Base-by-base conservation (phyloP, 208 protist genomes). In the Angomonas deanei region DNA sequence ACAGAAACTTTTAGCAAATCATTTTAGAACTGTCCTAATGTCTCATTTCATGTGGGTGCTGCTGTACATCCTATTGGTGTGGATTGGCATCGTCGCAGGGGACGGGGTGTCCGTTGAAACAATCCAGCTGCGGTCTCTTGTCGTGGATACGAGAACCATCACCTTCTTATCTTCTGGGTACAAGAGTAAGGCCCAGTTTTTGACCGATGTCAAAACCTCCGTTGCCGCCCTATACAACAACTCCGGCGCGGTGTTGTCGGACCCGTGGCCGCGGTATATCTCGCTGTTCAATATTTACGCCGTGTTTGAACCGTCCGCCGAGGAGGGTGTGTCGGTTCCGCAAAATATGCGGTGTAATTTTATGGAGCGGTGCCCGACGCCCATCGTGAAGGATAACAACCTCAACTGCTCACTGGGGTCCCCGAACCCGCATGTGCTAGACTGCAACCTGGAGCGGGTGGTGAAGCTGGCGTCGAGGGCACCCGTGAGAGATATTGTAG, bases 131-230 rank as follows among this genome's bases (percentile, higher is more conserved):
- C 66, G 65, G n/a, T 62, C 73, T n/a, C 17, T 53, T 0, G 64
- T 72, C 46, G 53, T 49, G 13, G 28, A 32, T n/a, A 76, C 78
- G 2, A 62, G 76, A 3, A 80, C 82, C 30, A 70, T 91, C 30
- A 84, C 80, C 11, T 91, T 91, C 60, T 59, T 91, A 23, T 70
- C 80, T 21, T 72, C 80, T 17, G 84, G 84, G 6, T 91, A 91
- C 63, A 39, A 57, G 32, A 68, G 76, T 8, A 39, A 61, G 13
- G 54, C 17, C 17, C 31, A 15, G 15, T 91, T 91, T 66, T 56
- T 77, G 23, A 55, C n/a, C 0, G 78, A 91, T 57, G 84, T 85
- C 8, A 26, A 34, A 0, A 31, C 17, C 13, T 77, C 62, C 57
- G 47, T 80, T 6, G 28, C 55, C 6, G 64, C 73, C 19, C 62